Conservation (phyloP, 768 basidiomycete genomes). For the Plicaturopsis crispa region DNA sequence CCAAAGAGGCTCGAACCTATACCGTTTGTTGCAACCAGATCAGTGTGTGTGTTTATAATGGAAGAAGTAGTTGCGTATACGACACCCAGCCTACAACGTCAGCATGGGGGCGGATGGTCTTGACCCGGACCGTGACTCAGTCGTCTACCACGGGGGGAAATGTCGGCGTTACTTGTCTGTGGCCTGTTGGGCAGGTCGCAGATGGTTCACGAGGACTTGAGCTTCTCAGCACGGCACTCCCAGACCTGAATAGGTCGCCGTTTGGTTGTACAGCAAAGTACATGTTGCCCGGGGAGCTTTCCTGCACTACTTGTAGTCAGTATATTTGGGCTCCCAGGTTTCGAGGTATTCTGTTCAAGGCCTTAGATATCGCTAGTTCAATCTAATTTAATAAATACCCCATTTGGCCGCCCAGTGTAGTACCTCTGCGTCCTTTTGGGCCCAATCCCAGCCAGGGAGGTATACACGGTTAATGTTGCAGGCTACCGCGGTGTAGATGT, state of each 20-base stretch:
- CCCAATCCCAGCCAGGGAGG: too few relatives aligned
- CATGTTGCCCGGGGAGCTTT: slow-evolving; percentile 1
- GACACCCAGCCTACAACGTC: not conserved
- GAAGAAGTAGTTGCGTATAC: not conserved
- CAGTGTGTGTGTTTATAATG: not conserved
- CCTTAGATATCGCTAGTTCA: too few relatives aligned
- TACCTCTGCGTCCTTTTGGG: too few relatives aligned
- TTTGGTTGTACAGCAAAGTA: not conserved
- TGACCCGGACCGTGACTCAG: too few relatives aligned
- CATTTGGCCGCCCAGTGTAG: too few relatives aligned
- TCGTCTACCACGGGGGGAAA: slow-evolving; percentile 1
- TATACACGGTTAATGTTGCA: too few relatives aligned
- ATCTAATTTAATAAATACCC: too few relatives aligned
- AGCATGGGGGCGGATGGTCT: not conserved
- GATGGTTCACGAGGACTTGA: slow-evolving; percentile 1
- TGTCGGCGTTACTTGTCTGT: not conserved
- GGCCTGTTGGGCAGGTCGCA: not conserved
- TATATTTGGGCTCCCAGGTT: slow-evolving; percentile 5
- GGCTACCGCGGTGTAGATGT: too few relatives aligned
- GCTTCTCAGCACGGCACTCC: slow-evolving; percentile 10
- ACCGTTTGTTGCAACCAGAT: not conserved
- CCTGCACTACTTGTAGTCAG: slow-evolving; percentile 2
- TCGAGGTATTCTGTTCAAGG: not conserved
- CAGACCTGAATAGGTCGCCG: slow-evolving; percentile 6
- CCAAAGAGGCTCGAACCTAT: slow-evolving; percentile 3